phyloP scores from a whole-genome alignment of 2,329 filamentous ascomycete genomes.

The Xylariaceae sp. region DNA sequence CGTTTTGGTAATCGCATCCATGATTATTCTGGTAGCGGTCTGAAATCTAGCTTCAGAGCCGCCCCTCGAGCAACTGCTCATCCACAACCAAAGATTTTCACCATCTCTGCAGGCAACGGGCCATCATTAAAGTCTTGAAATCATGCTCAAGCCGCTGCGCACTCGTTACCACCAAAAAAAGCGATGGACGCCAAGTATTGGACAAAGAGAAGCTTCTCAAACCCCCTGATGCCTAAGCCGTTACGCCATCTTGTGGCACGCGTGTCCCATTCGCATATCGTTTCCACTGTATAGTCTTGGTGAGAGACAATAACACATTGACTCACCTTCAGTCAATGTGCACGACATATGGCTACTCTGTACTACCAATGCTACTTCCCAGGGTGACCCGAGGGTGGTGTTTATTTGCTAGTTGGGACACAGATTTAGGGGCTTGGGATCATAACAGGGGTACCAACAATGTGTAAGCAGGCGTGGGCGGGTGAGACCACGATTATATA shows the following conservation, averaged over 20 bases:
- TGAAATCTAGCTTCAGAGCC: too few relatives aligned
- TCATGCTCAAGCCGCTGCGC: too few relatives aligned
- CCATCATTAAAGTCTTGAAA: too few relatives aligned
- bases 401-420: constrained; percentile 3
- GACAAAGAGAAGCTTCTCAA: constrained; percentile 8
- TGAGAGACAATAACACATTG: constrained; percentile 5
- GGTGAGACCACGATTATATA: constrained; percentile 1
- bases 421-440: not conserved
- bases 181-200: constrained; percentile 7
- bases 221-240: constrained; percentile 3
- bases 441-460: not conserved
- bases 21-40: too few relatives aligned
- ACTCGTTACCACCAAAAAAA: too few relatives aligned
- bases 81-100: too few relatives aligned
- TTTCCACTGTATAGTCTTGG: constrained; percentile 4
- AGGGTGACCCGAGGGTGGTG: constrained; percentile 5
- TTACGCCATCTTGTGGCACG: constrained; percentile 2
- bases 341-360: constrained; percentile 4
- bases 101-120: too few relatives aligned
- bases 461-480: constrained; percentile 1
- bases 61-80: too few relatives aligned
- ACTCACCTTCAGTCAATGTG: constrained; percentile 6
- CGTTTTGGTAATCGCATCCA: too few relatives aligned
- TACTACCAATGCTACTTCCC: constrained; percentile 8
- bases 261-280: not conserved